Percentiles rank a stretch among this genome's conserved stretches.
Evolutionary conservation across 805 yeast genomes (phyloP).

Genomic region (Vanderwaltozyma verrucispora): DNA sequence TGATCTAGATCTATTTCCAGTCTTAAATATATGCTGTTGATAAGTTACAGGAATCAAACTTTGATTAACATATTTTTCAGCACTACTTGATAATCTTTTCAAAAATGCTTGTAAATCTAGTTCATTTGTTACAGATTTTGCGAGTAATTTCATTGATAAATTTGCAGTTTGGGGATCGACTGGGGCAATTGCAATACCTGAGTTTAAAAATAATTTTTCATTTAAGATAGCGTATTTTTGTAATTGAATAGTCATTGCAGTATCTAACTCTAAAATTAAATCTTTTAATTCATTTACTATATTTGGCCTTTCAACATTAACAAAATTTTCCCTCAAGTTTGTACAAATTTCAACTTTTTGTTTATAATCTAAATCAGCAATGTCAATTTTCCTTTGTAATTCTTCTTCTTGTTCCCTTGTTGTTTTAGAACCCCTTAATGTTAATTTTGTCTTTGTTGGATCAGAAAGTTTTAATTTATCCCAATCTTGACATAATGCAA

Average conservation of each 20-base stretch:
- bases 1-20: neutral
- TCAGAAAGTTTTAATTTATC: constrained; percentile 73
- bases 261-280: constrained; percentile 75
- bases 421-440: constrained; percentile 68
- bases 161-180: constrained; percentile 33
- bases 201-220: constrained; percentile 72
- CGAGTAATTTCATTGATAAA: constrained; percentile 62
- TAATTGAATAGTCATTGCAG: constrained; percentile 78
- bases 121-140: constrained; percentile 73
- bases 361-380: constrained; percentile 80
- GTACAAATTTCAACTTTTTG: constrained; percentile 64
- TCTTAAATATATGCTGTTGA: constrained; percentile 56
- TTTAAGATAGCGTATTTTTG: constrained; percentile 82
- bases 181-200: constrained; percentile 78
- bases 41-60: constrained; percentile 58
- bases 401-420: constrained; percentile 85
- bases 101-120: constrained; percentile 66
- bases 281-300: constrained; percentile 61
- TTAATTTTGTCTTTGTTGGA: constrained; percentile 73
- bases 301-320: constrained; percentile 67
- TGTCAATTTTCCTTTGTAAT: constrained; percentile 63
- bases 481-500: constrained; percentile 72
- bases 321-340: constrained; percentile 60
- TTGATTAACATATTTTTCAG: constrained; percentile 30
- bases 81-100: constrained; percentile 32